These are phyloP conservation scores for Pythium apleroticum DNA, from an alignment of 352 stramenopile species.

Conservation along the genomic window DNA sequence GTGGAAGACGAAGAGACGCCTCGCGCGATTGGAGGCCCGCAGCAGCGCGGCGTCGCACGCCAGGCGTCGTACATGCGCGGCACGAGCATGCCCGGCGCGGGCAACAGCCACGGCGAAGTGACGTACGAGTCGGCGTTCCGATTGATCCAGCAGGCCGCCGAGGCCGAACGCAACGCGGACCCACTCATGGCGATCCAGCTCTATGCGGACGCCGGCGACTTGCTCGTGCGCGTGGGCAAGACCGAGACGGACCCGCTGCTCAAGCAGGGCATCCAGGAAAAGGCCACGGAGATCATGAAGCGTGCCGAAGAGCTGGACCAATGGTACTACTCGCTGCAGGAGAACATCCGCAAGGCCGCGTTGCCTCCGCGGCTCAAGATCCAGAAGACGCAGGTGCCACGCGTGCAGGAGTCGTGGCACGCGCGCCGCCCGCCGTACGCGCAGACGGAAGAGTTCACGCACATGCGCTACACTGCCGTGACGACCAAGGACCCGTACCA, in stretches of 20 bases:
- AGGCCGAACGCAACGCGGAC: conserved; percentile 36
- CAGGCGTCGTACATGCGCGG: conserved; percentile 14
- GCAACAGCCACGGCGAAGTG: conserved; percentile 23
- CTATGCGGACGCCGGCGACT: conserved; percentile 40
- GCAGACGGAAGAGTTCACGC: conserved; percentile 38
- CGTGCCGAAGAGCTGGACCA: conserved; percentile 44
- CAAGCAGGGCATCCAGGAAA: conserved; percentile 43
- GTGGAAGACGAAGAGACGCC: conserved; percentile 15
- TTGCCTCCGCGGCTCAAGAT: conserved; percentile 40
- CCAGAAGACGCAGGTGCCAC: conserved; percentile 42
- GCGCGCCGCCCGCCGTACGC: conserved; percentile 29
- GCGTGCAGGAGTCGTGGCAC: conserved; percentile 41
- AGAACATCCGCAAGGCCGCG: conserved; percentile 34
- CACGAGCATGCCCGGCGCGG: conserved; percentile 1
- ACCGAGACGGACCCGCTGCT: conserved; percentile 39
- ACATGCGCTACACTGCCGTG: conserved; percentile 53
- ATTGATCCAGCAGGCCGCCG: conserved; percentile 45
- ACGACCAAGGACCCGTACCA: conserved; percentile 43
- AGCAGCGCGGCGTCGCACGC: not conserved
- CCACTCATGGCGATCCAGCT: conserved; percentile 41
- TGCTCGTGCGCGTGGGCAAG: conserved; percentile 33
- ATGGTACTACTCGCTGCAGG: conserved; percentile 47
- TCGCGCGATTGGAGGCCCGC: not conserved
- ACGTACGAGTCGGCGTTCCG: conserved; percentile 50
- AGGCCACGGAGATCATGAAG: conserved; percentile 46